Conservation (phyloP, 176 grass and related monocot species). For the Oryza punctata region DNA sequence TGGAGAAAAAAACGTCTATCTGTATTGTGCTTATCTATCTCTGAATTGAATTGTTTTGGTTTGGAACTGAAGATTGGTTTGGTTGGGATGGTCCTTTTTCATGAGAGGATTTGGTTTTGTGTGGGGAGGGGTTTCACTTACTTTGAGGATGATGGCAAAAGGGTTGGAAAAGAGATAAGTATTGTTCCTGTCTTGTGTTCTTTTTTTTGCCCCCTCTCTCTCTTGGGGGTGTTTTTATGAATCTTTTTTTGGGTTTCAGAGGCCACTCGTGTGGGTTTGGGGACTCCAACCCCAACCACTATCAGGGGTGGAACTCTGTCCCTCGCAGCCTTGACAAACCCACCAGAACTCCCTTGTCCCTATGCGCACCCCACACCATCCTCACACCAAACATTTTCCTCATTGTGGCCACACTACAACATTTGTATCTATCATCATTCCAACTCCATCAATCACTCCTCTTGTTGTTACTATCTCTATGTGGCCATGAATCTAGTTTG, state of each 20-base stretch:
- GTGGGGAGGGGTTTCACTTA: slow-evolving; percentile 22
- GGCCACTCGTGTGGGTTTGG: slow-evolving; percentile 81
- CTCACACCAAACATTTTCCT: not conserved
- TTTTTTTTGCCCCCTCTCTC: not conserved
- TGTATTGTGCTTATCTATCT: not conserved
- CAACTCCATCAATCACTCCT: not conserved
- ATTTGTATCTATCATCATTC: not conserved
- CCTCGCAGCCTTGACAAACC: slow-evolving; percentile 65
- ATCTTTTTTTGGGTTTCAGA: slow-evolving; percentile 57
- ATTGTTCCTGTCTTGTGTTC: not conserved
- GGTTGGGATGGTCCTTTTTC: not conserved
- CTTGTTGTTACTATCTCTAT: not conserved
- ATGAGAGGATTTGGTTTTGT: slow-evolving; percentile 35
- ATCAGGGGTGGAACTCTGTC: slow-evolving; percentile 47
- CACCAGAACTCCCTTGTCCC: slow-evolving; percentile 46
- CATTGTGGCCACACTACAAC: not conserved
- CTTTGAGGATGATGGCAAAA: slow-evolving; percentile 52
- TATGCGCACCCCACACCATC: slow-evolving; percentile 22
- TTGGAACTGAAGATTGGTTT: slow-evolving; percentile 7
- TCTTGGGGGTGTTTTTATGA: not conserved
- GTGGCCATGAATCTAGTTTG: not conserved
- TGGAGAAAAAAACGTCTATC: no score
- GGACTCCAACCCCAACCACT: slow-evolving; percentile 44
- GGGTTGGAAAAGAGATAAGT: slow-evolving; percentile 9
- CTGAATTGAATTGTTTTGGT: not conserved